Percentiles rank a stretch among this genome's conserved stretches.
phyloP scores from a whole-genome alignment of 2,329 filamentous ascomycete genomes.

The Arthrobotrys iridis region DNA sequence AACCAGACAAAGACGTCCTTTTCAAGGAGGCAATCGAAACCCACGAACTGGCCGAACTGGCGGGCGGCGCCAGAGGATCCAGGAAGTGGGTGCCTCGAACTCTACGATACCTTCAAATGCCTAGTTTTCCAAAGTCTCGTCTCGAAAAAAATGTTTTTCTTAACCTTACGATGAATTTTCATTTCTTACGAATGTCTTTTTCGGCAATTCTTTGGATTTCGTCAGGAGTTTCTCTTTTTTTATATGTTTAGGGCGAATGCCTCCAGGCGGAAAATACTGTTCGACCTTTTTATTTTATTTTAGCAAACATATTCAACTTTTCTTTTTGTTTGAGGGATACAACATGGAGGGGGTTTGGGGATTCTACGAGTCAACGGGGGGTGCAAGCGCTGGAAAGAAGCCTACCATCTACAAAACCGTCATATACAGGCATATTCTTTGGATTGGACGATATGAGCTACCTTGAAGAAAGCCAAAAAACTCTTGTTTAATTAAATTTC shows the following conservation, averaged over 20 bases:
- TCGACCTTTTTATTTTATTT: constrained; percentile 23
- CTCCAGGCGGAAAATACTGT: not conserved
- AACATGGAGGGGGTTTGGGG: not conserved
- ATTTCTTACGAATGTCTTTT: constrained; percentile 21
- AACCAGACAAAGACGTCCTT: constrained; percentile 20
- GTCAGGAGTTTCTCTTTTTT: constrained; percentile 27
- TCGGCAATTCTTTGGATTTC: constrained; percentile 25
- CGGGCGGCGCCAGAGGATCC: constrained; percentile 3
- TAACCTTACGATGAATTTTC: constrained; percentile 30
- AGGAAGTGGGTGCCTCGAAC: constrained; percentile 13
- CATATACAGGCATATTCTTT: constrained; percentile 2
- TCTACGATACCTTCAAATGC: constrained; percentile 7
- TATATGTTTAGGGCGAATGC: constrained; percentile 16
- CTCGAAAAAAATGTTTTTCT: constrained; percentile 26
- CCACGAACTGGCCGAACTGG: not conserved
- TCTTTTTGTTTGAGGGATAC: constrained; percentile 1
- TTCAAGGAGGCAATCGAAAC: constrained; percentile 29
- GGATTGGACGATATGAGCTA: constrained; percentile 7
- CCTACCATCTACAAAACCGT: not conserved
- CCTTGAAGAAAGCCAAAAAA: constrained; percentile 12
- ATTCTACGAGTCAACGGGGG: not conserved
- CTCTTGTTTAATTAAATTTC: constrained; percentile 1
- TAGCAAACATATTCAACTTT: constrained; percentile 26
- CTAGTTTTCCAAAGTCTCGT: constrained; percentile 9
- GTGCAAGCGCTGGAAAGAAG: not conserved